A percentile compares a stretch with the other conserved stretches of the same genome.
These are phyloP conservation scores for Penicillium samsonianum DNA, from an alignment of 495 filamentous ascomycete genomes.

Conservation along the genomic window DNA sequence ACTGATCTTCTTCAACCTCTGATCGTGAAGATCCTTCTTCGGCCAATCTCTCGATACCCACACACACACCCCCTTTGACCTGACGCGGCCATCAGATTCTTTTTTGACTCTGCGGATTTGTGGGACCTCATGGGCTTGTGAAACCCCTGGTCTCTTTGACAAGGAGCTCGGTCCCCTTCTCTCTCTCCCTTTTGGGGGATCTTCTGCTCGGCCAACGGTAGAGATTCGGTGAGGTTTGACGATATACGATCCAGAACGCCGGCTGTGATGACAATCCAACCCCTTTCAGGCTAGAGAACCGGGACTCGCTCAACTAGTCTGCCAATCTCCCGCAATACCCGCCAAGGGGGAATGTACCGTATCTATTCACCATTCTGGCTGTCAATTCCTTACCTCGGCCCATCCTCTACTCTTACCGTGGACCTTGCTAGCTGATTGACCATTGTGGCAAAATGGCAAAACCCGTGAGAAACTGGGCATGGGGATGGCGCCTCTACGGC, in stretches of 20 bases:
- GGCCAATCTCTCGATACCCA: background rate
- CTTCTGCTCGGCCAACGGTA: slow-evolving; percentile 19
- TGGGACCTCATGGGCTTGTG: slow-evolving; percentile 30
- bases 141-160: slow-evolving; percentile 29
- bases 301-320: slow-evolving; percentile 3
- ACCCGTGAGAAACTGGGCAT: slow-evolving; percentile 13
- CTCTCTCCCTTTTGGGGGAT: slow-evolving; percentile 1
- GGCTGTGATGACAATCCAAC: slow-evolving; percentile 14
- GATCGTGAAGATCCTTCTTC: slow-evolving; percentile 12
- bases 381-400: slow-evolving; percentile 10
- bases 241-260: slow-evolving; percentile 21
- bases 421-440: slow-evolving; percentile 28
- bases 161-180: slow-evolving; percentile 21
- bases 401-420: slow-evolving; percentile 1
- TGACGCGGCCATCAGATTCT: slow-evolving; percentile 7
- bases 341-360: slow-evolving; percentile 4
- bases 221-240: slow-evolving; percentile 12
- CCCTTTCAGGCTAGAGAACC: background rate
- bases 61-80: background rate
- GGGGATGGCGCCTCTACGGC: slow-evolving; percentile 10
- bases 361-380: slow-evolving; percentile 3
- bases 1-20: slow-evolving; percentile 10
- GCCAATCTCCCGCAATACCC: slow-evolving; percentile 17
- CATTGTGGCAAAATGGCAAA: slow-evolving; percentile 35
- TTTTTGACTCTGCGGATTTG: slow-evolving; percentile 17